These are phyloP conservation scores for Zygnema cylindricum DNA, from an alignment of 139 green algal species.

Conservation along the genomic window DNA sequence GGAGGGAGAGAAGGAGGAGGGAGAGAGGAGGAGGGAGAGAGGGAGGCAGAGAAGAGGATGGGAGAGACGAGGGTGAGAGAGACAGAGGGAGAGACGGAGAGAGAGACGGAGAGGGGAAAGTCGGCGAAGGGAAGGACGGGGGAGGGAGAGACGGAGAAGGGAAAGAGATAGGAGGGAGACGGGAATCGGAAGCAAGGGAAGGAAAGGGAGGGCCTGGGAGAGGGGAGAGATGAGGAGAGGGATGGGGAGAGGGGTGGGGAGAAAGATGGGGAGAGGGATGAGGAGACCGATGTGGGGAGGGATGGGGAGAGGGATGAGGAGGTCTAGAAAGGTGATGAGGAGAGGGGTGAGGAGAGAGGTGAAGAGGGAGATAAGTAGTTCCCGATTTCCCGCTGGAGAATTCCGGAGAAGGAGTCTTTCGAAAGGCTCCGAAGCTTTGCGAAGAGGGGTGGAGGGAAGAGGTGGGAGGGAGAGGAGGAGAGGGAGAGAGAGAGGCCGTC, in stretches of 20 bases:
- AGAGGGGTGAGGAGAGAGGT: too few relatives aligned
- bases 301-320: not conserved
- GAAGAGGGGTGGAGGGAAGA: not conserved
- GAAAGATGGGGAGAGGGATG: not conserved
- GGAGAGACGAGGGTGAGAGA: not conserved
- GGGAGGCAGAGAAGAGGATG: not conserved
- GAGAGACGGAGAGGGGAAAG: not conserved
- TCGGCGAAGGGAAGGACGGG: not conserved
- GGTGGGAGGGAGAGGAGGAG: not conserved
- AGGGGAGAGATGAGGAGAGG: too few relatives aligned
- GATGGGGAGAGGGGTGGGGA: not conserved
- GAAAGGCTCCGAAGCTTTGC: too few relatives aligned
- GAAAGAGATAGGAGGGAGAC: not conserved
- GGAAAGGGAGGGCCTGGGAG: not conserved
- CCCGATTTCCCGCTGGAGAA: too few relatives aligned
- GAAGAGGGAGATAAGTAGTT: too few relatives aligned
- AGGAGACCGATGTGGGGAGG: not conserved
- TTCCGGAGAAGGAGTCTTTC: too few relatives aligned
- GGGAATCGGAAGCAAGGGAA: not conserved
- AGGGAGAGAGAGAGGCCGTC: not conserved
- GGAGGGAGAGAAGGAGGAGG: not conserved
- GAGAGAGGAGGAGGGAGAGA: not conserved
- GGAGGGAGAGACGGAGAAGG: not conserved
- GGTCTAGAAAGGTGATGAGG: not conserved
- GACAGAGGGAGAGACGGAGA: not conserved